Evolutionary conservation across 441 rosid genomes (phyloP).

Genomic region (Adansonia rubrostipa): DNA sequence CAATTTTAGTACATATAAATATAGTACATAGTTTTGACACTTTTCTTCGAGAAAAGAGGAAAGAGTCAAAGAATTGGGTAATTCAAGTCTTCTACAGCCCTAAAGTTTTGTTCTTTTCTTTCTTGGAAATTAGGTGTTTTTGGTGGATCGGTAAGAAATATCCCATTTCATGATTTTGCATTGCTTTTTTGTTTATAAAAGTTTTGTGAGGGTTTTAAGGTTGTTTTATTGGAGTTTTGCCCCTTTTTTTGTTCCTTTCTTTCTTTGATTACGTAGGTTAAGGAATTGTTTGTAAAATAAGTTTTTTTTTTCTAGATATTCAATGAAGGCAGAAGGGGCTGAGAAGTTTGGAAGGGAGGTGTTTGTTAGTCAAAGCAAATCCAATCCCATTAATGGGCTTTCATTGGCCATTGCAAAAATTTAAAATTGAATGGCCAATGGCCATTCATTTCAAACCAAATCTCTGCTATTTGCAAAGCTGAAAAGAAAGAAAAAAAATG

Average conservation of each 20-base stretch:
- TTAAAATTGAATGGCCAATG: too few species aligned
- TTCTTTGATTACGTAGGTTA: conserved; percentile 28
- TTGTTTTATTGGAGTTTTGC: conserved; percentile 10
- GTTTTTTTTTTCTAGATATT: conserved; percentile 33
- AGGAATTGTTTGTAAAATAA: background rate
- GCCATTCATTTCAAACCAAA: too few species aligned
- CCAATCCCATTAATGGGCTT: too few species aligned
- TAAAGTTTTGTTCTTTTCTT: background rate
- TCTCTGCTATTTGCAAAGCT: too few species aligned
- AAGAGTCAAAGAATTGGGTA: conserved; percentile 25
- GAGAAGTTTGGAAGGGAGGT: conserved; percentile 16
- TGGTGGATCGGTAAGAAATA: conserved; percentile 29
- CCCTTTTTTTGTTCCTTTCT: background rate
- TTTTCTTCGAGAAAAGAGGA: background rate
- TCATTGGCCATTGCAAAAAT: too few species aligned
- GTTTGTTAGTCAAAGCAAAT: background rate
- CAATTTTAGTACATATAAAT: background rate
- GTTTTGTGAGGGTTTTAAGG: background rate
- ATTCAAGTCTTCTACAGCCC: conserved; percentile 19
- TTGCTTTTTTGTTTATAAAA: background rate
- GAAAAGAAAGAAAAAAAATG: too few species aligned
- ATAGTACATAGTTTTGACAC: background rate
- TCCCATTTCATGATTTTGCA: conserved; percentile 25
- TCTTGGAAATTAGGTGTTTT: conserved; percentile 14
- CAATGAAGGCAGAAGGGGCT: conserved; percentile 30